phyloP scores from a whole-genome alignment of 768 basidiomycete genomes.

The Mrakia frigida region DNA sequence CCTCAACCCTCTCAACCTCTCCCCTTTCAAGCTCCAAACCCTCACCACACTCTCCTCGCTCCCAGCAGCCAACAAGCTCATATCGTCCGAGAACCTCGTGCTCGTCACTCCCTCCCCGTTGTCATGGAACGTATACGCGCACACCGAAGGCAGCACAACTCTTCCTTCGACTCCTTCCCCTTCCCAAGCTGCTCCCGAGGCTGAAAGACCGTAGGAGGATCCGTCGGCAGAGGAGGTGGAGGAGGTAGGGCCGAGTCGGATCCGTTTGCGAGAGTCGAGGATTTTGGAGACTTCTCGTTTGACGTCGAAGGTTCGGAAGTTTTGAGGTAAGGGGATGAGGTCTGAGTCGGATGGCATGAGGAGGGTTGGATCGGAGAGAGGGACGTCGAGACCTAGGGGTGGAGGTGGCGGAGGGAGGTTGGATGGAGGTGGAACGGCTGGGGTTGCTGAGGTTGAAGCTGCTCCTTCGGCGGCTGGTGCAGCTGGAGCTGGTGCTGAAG shows the following conservation, averaged over 20 bases:
- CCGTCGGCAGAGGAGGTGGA: neutral
- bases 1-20: constrained; percentile 69
- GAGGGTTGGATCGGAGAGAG: constrained; percentile 31
- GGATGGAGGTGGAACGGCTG: constrained; percentile 51
- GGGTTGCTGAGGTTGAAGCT: constrained; percentile 52
- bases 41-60: constrained; percentile 94
- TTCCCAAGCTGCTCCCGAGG: constrained; percentile 2
- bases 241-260: constrained; percentile 74
- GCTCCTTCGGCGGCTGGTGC: constrained; percentile 20
- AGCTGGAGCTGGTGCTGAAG: neutral
- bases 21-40: constrained; percentile 90
- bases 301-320: constrained; percentile 80
- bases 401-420: constrained; percentile 42
- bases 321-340: constrained; percentile 69
- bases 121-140: constrained; percentile 91
- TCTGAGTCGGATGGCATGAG: constrained; percentile 64
- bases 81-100: constrained; percentile 82
- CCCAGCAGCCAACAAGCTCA: constrained; percentile 86
- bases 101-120: constrained; percentile 85
- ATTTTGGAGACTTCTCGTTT: constrained; percentile 85
- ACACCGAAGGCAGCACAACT: constrained; percentile 79
- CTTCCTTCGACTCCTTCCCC: constrained; percentile 22
- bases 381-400: constrained; percentile 2
- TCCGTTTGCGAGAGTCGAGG: constrained; percentile 83
- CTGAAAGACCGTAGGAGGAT: constrained; percentile 52